These are phyloP conservation scores for Aspergillus tubingensis DNA, from an alignment of 2,329 filamentous ascomycete genomes.

Conservation along the genomic window DNA sequence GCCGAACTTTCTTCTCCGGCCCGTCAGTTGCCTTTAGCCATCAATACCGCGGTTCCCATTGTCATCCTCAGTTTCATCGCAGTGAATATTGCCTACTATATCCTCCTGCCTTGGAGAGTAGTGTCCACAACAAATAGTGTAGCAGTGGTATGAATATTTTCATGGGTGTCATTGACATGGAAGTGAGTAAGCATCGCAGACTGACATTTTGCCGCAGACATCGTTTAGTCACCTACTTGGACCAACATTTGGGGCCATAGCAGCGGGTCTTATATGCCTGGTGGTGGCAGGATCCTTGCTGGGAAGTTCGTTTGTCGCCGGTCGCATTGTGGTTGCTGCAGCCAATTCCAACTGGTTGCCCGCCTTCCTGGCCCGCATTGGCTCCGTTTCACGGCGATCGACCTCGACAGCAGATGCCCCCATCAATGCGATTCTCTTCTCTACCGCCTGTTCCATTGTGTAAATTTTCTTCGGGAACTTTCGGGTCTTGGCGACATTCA, in stretches of 20 bases:
- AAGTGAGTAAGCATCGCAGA: no score
- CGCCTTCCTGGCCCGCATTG: constrained; percentile 8
- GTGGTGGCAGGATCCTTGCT: constrained; percentile 19
- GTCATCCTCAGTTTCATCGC: constrained; percentile 18
- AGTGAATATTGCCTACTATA: constrained; percentile 19
- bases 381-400: background rate
- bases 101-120: constrained; percentile 16
- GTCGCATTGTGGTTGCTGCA: constrained; percentile 19
- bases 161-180: background rate
- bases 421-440: constrained; percentile 17
- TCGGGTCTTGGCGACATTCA: constrained; percentile 19
- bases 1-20: constrained; percentile 19
- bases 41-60: constrained; percentile 18
- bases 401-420: constrained; percentile 11
- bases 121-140: constrained; percentile 20
- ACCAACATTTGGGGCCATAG: constrained; percentile 10
- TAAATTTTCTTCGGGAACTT: constrained; percentile 22
- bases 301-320: constrained; percentile 18
- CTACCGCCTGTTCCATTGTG: constrained; percentile 9
- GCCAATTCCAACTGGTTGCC: constrained; percentile 18
- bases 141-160: constrained; percentile 8
- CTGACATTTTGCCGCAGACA: background rate
- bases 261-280: constrained; percentile 13
- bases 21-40: constrained; percentile 18
- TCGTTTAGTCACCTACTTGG: constrained; percentile 15